Evolutionary conservation across 2,329 filamentous ascomycete genomes (phyloP), one percentile per base, ranked within the genome.

Genomic region (Fusarium mexicanum): DNA sequence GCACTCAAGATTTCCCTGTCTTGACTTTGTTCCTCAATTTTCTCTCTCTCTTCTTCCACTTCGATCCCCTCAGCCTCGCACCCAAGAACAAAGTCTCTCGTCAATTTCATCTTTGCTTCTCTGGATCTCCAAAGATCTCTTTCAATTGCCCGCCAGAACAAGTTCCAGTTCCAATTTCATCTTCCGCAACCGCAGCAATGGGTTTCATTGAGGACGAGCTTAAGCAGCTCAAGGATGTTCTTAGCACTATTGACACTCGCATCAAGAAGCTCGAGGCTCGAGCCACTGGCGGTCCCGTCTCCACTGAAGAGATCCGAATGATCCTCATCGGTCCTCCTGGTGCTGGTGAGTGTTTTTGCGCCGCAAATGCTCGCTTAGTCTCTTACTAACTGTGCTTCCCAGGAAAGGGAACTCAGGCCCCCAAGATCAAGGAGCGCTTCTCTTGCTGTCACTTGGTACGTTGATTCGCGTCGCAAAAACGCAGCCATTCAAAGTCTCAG

Each of bases 371-470:
- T 37, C 31, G 17, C 48, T 37, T 31, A 47, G 64, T 48, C 54
- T 40, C 46, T 48, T 64, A 59, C 72, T 77, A 63, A 79, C 77
- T 61, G 57, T 69, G 40, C 61, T 69, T 67, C 61, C 50, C 81
- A 98, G 96, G 96, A 87, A 99, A 99, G 91, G 96, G 96, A 85
- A 99, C 96, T 47, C 96, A 99, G 86, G 96, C 96, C 68, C 96
- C 96, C 76, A 96, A 93, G 85, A 96, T 99, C 86, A 98, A 98
- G 90, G 96, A 98, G 82, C 97, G 94, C 87, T 99, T 95, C 87
- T 94, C 92, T 83, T 95, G 95, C 87, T 99, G 96, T 87, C 96
- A 99, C 86, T 87, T 99, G 87, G 95, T 98, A 91, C 81, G 92
- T 81, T 68, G 65, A 79, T 76, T 58, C 60, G 35, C 33, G 61